Base-by-base conservation (phyloP, 805 yeast species). In the Dipodascus albidus region DNA sequence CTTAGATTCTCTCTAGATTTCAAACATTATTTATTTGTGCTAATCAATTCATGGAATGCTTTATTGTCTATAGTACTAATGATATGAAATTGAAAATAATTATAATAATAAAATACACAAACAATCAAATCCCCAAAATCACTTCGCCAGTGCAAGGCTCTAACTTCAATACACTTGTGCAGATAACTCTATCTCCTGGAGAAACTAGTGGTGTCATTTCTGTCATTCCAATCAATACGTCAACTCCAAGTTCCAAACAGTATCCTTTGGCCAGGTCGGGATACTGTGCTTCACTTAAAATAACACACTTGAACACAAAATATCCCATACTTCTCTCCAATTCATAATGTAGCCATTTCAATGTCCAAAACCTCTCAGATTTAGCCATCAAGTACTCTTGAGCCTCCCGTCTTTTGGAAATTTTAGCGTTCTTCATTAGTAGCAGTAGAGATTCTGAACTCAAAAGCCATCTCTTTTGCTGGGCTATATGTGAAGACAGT, bases 231-330 rank as follows among this genome's bases (percentile, higher is more conserved):
- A 78, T 62, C n/a, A 75, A 77, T 20, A 79, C 77, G 52, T 73
- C 77, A 11, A 75, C 59, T 21, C 71, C 76, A 31, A 76, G 62
- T 27, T 78, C 79, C 51, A 64, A 58, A 56, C 84, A 79, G 60
- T 69, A 78, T 0, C 73, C 83, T 42, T 64, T 65, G n/a, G 70
- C 70, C 0, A 75, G 48, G 1, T 58, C 62, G 1, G 64, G 67
- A 9, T 56, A 57, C 3, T 56, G 47, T 15, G 59, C 62, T 8
- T 67, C 62, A 11, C 72, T 71, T 2, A 74, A 67, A n/a, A 80
- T 59, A 2, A 73, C 62, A 60, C 84, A 79, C 53, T 74, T 67
- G 57, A 70, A 67, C 21, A 72, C 60, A 53, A 54, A 55, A 51
- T 54, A 55, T n/a, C 44, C 50, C 47, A 38, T 41, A n/a, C 42